Evolutionary conservation across 2,329 filamentous ascomycete species (phyloP), one percentile per base, ranked within the genome.

Genomic region (Orbilia blumenaviensis): DNA sequence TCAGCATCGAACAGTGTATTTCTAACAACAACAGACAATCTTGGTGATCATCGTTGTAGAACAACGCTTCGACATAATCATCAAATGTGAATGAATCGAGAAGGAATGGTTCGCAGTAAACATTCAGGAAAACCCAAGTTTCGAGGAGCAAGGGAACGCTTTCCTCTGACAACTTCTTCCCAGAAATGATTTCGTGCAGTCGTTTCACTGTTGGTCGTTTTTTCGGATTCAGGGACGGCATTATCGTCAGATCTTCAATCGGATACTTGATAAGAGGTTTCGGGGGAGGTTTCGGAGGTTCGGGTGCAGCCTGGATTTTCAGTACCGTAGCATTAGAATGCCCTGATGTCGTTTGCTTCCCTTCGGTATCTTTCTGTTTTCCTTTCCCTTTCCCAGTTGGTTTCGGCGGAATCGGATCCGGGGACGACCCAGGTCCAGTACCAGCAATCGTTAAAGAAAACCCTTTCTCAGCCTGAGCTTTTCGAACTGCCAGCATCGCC

Each of bases 11-110:
- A 82, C 95, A 99, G 82, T 98, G 94, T 3, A 95, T 88, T 82
- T 99, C 95, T 58, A 92, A 90, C 79, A 97, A 90, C 0, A 99
- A 85, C 81, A 97, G 91, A 62, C 95, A 95, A 6, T 91, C 90
- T 0, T 89, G 85, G 21, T 92, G 89, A 34, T 90, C 88, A 0
- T 89, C 93, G 0, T 91, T 88, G 71, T 94, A 90, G 56, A 90
- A 87, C 86, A 99, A 89, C 0, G 94, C 91, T 81, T 98, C 91
- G 3, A 97, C 87, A 80, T 94, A 98, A 82, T 99, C 95, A 82
- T 99, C 95, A 80, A 98, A 96, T 0, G 94, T 98, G 81, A 99
- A 99, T 0, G 94, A 98, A 82, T 99, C 95, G 25, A 99, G 86
- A 81, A 92, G 89, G 81, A 96, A 96, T 16, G 97, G 91, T 81